phyloP scores from a whole-genome alignment of 2,329 filamentous ascomycete species.

The Cladobotryum mycophilum region DNA sequence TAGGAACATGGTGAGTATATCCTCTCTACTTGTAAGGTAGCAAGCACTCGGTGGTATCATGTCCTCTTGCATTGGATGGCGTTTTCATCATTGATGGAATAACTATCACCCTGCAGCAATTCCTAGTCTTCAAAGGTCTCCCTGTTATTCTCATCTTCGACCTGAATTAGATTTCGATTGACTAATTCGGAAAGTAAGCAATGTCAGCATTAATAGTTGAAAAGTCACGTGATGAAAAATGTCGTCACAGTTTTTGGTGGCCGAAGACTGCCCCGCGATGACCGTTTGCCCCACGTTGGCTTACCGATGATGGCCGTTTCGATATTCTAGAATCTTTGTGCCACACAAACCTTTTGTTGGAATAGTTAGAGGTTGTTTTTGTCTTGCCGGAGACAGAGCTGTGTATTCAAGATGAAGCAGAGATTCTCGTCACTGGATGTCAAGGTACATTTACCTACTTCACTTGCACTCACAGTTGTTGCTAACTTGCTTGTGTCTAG shows the following conservation, averaged over 20 bases:
- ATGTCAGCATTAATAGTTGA: neutral
- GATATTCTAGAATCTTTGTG: too few species aligned
- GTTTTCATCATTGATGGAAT: too few species aligned
- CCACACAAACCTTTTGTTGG: too few species aligned
- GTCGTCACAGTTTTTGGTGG: constrained; percentile 4
- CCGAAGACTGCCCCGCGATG: constrained; percentile 8
- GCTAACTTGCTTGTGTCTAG: constrained; percentile 36
- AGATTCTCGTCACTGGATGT: constrained; percentile 74
- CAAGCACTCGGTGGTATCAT: too few species aligned
- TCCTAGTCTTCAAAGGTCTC: too few species aligned
- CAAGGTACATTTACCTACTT: constrained; percentile 41
- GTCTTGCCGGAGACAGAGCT: neutral
- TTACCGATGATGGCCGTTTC: too few species aligned
- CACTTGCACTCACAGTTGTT: neutral
- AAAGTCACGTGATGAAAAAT: neutral
- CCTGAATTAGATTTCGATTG: too few species aligned
- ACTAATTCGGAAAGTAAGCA: neutral
- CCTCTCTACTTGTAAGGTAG: too few species aligned
- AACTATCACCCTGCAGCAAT: too few species aligned
- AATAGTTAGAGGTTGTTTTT: neutral
- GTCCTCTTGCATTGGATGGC: too few species aligned
- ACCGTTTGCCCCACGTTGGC: constrained; percentile 9
- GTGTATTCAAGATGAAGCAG: constrained; percentile 59
- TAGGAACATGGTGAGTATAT: too few species aligned
- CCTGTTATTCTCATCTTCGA: too few species aligned